A percentile compares a stretch with the other conserved stretches of the same genome.
Evolutionary conservation across 148 eudicot species (phyloP).

Genomic region (Suaeda aralocaspica): DNA sequence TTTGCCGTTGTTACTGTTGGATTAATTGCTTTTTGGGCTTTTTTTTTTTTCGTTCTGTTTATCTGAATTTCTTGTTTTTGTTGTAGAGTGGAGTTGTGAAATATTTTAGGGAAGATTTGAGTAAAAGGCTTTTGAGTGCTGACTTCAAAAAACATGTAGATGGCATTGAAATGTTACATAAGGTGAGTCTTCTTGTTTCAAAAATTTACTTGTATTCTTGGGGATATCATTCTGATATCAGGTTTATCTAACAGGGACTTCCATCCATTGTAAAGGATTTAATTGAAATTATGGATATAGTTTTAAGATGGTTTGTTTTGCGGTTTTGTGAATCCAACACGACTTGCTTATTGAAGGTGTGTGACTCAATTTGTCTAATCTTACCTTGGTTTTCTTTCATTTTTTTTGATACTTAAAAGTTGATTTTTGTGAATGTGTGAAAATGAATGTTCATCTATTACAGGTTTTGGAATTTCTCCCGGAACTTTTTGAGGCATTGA

Average conservation of each 20-base stretch:
- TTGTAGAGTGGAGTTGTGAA: constrained; percentile 70
- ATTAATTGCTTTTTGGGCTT: neutral
- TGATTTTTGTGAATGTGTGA: neutral
- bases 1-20: constrained; percentile 21
- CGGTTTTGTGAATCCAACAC: constrained; percentile 92
- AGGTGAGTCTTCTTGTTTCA: constrained; percentile 37
- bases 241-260: constrained; percentile 53
- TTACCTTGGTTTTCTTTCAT: neutral
- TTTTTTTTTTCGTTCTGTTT: neutral
- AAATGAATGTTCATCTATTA: neutral
- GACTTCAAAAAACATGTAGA: constrained; percentile 97
- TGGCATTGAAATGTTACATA: constrained; percentile 94
- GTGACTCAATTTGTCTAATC: neutral
- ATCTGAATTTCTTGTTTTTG: constrained; percentile 5
- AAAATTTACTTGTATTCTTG: constrained; percentile 11
- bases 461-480: constrained; percentile 96
- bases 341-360: constrained; percentile 87
- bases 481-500: constrained; percentile 73
- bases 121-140: constrained; percentile 75
- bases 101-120: constrained; percentile 88
- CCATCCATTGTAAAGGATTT: constrained; percentile 70
- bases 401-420: too few species aligned
- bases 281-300: constrained; percentile 81
- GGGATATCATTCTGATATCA: constrained; percentile 15
- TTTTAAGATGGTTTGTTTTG: constrained; percentile 91